Conservation (phyloP, 129 eudicot species). For the Logfia minima region DNA sequence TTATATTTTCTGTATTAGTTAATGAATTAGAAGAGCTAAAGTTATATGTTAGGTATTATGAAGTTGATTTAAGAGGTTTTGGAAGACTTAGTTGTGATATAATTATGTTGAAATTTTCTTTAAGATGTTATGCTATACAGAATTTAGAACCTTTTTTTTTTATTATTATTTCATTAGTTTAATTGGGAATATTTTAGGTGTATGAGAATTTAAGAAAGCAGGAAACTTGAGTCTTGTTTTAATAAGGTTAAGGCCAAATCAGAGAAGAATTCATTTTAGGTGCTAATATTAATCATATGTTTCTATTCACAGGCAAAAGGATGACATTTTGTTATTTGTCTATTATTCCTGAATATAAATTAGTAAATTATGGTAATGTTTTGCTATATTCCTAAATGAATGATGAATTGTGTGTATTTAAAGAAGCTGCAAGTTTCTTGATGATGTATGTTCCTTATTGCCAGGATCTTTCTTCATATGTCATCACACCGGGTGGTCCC, state of each 20-base stretch:
- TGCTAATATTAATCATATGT: background rate
- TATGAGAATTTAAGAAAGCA: background rate
- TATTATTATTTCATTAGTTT: background rate
- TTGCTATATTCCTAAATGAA: too few species aligned
- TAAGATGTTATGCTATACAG: background rate
- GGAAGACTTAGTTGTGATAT: background rate
- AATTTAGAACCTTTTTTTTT: background rate
- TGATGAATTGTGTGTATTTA: background rate
- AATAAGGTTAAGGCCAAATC: background rate
- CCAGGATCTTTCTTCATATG: background rate
- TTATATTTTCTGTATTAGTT: background rate
- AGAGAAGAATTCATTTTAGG: background rate
- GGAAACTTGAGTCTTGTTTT: background rate
- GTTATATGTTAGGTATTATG: background rate
- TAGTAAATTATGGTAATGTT: background rate
- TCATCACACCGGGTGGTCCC: background rate
- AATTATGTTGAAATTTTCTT: background rate
- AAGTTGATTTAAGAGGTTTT: background rate
- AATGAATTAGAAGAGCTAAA: constrained; percentile 3
- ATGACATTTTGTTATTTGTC: too few species aligned
- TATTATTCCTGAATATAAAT: too few species aligned
- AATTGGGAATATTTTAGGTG: background rate
- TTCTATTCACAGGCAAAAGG: background rate
- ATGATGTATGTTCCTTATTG: background rate
- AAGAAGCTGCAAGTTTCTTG: background rate